Base-by-base conservation (phyloP, 2,329 filamentous ascomycete species). In the Neospermospora avenae region DNA sequence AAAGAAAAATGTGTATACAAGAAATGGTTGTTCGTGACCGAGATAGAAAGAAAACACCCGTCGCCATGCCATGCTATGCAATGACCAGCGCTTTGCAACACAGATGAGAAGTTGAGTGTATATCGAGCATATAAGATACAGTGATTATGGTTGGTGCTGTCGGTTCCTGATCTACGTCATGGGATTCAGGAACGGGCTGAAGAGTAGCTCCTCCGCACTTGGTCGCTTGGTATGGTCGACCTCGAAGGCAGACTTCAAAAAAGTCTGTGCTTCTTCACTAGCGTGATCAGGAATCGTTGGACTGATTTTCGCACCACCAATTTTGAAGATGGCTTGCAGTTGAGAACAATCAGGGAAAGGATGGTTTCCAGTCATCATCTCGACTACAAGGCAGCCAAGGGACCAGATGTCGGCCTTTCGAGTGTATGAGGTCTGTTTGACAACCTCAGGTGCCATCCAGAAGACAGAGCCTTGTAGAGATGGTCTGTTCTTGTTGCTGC, bases 401-500 rank as follows among this genome's bases (percentile, higher is more conserved):
- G 91, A 96, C 95, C 95, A 99, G 69, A 99, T 99, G 71, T 99
- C 95, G 14, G 95, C 95, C 78, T 98, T 98, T 77, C 93, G 91
- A 4, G 93, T 98, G 77, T 99, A 97, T 5, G 92, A 93, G 3
- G 93, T 98, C 77, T 98, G 95, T 71, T 95, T 95, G 64, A 99
- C 95, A 20, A 99, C 95, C 78, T 99, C 95, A 8, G 95, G 95
- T 0, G 95, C 95, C 95, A 99, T 99, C 95, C 95, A 99, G 78
- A 97, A 99, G 55, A 99, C 95, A 25, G 92, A 97, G 14, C 95
- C 95, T 75, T 99, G 95, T 3, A 99, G 84, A 1, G 93, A 98
- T 2, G 86, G 85, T 4, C 86, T 80, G 70, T 89, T 81, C 73
- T 85, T 87, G 75, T 83, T 86, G 75, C 86, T 87, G 71, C 81